These are phyloP conservation scores for Penicillium griseofulvum DNA, from an alignment of 2,329 filamentous ascomycete genomes.

Conservation along the genomic window DNA sequence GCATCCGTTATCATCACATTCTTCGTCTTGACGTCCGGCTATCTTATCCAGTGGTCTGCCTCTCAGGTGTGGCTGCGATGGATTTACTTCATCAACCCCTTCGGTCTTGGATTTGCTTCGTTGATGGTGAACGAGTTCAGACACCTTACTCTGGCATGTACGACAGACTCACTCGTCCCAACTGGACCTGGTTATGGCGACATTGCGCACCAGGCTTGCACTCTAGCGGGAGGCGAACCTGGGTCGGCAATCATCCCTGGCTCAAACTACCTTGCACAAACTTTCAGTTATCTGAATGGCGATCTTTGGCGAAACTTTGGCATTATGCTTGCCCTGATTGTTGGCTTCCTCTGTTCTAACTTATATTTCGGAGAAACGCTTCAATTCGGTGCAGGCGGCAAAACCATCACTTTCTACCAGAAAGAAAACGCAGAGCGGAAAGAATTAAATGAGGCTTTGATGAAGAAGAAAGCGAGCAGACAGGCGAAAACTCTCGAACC, in stretches of 20 bases:
- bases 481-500: constrained; percentile 34
- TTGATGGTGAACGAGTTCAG: constrained; percentile 88
- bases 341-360: constrained; percentile 38
- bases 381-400: constrained; percentile 41
- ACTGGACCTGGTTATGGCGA: constrained; percentile 67
- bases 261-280: constrained; percentile 64
- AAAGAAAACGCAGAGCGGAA: constrained; percentile 42
- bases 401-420: constrained; percentile 43
- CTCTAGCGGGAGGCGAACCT: constrained; percentile 66
- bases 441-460: constrained; percentile 37
- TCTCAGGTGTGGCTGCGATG: constrained; percentile 75
- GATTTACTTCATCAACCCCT: constrained; percentile 74
- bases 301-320: constrained; percentile 67
- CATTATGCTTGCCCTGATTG: constrained; percentile 38
- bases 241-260: constrained; percentile 66
- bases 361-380: constrained; percentile 41
- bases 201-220: constrained; percentile 76
- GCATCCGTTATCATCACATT: constrained; percentile 75
- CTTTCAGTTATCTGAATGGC: constrained; percentile 63
- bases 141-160: constrained; percentile 66
- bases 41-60: constrained; percentile 74
- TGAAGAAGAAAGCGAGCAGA: constrained; percentile 40
- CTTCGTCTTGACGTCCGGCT: constrained; percentile 79
- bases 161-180: constrained; percentile 66
- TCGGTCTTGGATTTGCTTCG: constrained; percentile 71